phyloP scores from a whole-genome alignment of 345 rosid genomes.

The Eucalyptus shirleyi region DNA sequence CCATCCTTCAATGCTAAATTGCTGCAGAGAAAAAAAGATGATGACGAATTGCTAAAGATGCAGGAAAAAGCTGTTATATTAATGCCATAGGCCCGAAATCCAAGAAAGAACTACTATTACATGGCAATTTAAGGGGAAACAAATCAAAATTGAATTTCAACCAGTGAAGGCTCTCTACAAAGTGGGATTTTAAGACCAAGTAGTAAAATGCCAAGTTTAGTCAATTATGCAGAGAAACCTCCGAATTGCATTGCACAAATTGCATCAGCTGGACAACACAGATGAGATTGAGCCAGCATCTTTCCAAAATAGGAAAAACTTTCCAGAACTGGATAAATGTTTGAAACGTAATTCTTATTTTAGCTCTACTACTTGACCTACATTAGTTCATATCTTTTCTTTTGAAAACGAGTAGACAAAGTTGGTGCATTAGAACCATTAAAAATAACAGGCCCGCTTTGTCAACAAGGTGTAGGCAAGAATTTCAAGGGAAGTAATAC shows the following conservation, averaged over 20 bases:
- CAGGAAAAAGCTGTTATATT: neutral
- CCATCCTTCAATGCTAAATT: constrained; percentile 8
- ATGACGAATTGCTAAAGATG: fast-evolving
- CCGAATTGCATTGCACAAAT: neutral
- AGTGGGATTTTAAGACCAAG: neutral
- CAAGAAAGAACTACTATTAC: neutral
- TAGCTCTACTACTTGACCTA: neutral
- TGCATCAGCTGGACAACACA: neutral
- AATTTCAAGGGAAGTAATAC: neutral
- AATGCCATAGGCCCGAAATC: neutral
- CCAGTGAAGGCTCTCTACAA: neutral
- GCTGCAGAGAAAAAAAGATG: neutral
- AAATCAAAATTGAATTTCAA: neutral
- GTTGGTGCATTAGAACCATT: neutral
- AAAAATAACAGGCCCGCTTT: neutral
- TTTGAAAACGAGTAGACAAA: neutral
- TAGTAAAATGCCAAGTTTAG: neutral
- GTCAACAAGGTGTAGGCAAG: neutral
- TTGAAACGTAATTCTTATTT: neutral
- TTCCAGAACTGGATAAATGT: neutral
- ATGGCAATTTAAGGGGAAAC: neutral
- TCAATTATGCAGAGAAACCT: neutral
- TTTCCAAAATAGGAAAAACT: neutral
- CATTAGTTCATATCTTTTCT: neutral
- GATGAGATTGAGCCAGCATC: neutral